Base-by-base conservation (phyloP, 2,329 filamentous ascomycete genomes). In the Fusarium compactum region DNA sequence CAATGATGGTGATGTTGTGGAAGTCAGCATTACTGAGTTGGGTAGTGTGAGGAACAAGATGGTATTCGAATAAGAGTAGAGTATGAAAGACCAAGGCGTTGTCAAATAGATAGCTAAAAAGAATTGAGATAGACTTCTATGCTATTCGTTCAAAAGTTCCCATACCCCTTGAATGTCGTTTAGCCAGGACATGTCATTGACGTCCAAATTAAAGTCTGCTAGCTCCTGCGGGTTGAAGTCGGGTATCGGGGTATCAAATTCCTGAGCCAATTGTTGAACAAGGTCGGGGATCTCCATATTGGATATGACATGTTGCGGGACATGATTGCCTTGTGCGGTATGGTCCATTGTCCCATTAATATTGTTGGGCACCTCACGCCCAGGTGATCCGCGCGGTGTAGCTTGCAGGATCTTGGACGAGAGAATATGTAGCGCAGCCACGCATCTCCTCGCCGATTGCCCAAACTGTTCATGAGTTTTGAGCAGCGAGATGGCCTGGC, bases 1-100 rank as follows among this genome's bases (percentile, higher is more conserved):
- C 8, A 76, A 81, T 57, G 71, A 82, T 16, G 82, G 82, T 2
- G 82, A 85, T 65, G 78, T 82, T 7, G 78, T 86, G 1, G 78
- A 82, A 74, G 76, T 86, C 1, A 79, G 75, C 20, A 82, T 86
- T 20, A 78, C 78, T 5, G 76, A 78, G 5, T 24, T 82, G 2
- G 67, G 78, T 18, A 50, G 58, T 3, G 72, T 81, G 2, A 79
- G 60, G 62, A 82, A 86, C 52, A 80, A 76, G 58, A 82, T 86
- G 74, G 76, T 70, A 1, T n/a, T n/a, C n/a, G n/a, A n/a, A n/a
- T n/a, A n/a, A n/a, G n/a, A n/a, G n/a, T n/a, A n/a, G n/a, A n/a
- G n/a, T n/a, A n/a, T n/a, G n/a, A n/a, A n/a, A n/a, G n/a, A n/a
- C n/a, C n/a, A n/a, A n/a, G n/a, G n/a, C n/a, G n/a, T n/a, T n/a